Percentiles rank a stretch among this genome's conserved stretches.
Evolutionary conservation across 768 basidiomycete genomes (phyloP).

Genomic region (Suillus americanus): DNA sequence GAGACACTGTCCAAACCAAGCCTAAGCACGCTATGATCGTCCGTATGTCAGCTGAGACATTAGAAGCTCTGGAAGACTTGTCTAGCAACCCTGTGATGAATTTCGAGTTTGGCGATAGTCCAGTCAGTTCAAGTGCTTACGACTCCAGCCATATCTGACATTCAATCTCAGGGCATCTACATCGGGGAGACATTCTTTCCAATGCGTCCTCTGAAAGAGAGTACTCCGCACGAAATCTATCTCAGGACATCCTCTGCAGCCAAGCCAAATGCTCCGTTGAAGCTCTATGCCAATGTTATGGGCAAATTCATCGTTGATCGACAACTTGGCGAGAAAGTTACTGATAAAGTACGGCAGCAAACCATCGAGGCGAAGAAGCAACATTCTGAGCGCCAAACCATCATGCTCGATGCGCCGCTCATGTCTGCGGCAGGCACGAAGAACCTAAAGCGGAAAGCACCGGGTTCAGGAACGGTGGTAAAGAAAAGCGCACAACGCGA

Average conservation of each 20-base stretch:
- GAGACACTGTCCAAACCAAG: slow-evolving; percentile 54
- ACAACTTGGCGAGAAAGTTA: slow-evolving; percentile 48
- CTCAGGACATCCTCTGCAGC: slow-evolving; percentile 57
- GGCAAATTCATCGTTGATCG: slow-evolving; percentile 70
- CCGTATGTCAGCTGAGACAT: slow-evolving; percentile 69
- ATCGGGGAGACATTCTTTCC: slow-evolving; percentile 67
- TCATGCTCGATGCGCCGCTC: slow-evolving; percentile 39
- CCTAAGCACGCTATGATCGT: slow-evolving; percentile 77
- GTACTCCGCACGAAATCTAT: slow-evolving; percentile 68
- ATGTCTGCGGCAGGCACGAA: slow-evolving; percentile 30
- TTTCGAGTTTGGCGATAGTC: slow-evolving; percentile 60
- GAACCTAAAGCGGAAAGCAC: slow-evolving; percentile 43
- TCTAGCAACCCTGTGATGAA: slow-evolving; percentile 48
- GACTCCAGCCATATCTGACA: background rate
- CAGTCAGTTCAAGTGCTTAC: slow-evolving; percentile 42
- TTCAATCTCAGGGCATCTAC: slow-evolving; percentile 53
- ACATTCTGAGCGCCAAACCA: slow-evolving; percentile 49
- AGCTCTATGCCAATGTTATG: slow-evolving; percentile 71
- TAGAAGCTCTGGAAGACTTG: slow-evolving; percentile 60
- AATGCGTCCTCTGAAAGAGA: slow-evolving; percentile 54
- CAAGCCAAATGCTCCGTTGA: slow-evolving; percentile 64
- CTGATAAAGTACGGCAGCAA: slow-evolving; percentile 46
- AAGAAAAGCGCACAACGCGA: slow-evolving; percentile 19
- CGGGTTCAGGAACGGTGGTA: slow-evolving; percentile 25
- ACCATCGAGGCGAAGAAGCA: slow-evolving; percentile 46